Conservation (phyloP, 148 eudicot genomes). For the Rhododendron ferrugineum region DNA sequence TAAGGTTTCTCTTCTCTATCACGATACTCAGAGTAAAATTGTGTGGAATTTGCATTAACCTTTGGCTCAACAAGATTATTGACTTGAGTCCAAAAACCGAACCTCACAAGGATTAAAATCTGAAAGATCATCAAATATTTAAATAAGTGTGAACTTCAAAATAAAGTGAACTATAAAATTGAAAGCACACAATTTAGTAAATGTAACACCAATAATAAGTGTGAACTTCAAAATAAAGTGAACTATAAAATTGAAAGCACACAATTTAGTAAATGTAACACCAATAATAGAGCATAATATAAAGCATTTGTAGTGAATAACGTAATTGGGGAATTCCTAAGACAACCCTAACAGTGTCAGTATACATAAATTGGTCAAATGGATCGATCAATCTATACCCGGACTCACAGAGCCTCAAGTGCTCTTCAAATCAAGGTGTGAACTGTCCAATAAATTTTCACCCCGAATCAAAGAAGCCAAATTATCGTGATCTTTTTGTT, state of each 20-base stretch:
- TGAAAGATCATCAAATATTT: slow-evolving; percentile 20
- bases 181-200: too few species aligned
- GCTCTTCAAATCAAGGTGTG: neutral
- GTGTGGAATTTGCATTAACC: slow-evolving; percentile 47
- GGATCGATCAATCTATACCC: neutral
- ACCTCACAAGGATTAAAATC: slow-evolving; percentile 71
- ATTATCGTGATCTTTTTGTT: neutral
- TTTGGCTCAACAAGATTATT: slow-evolving; percentile 60
- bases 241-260: too few species aligned
- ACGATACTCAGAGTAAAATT: slow-evolving; percentile 46
- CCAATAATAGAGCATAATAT: neutral
- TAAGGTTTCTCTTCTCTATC: slow-evolving; percentile 40
- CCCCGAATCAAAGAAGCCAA: neutral
- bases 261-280: neutral
- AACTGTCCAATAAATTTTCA: neutral
- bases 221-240: too few species aligned
- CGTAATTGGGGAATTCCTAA: neutral
- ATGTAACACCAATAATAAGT: neutral
- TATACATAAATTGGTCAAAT: neutral
- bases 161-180: too few species aligned
- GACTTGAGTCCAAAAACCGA: slow-evolving; percentile 50
- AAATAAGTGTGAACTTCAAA: neutral
- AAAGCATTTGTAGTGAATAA: neutral
- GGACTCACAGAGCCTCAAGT: neutral
- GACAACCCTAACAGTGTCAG: neutral